These are phyloP conservation scores for Xylaria sp. DNA, from an alignment of 2,329 filamentous ascomycete genomes.

Conservation along the genomic window DNA sequence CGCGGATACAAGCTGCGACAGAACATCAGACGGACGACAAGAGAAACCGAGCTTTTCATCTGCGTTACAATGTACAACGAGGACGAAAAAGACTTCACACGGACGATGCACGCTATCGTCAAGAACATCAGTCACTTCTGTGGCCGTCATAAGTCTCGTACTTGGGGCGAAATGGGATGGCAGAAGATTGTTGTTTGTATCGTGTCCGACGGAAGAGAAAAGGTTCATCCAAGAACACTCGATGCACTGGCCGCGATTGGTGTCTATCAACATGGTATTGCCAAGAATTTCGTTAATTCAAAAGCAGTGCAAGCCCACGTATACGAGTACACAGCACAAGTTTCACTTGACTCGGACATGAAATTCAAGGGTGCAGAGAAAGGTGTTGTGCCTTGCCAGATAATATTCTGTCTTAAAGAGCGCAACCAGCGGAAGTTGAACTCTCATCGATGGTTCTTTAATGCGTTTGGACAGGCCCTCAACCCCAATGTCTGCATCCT, in stretches of 20 bases:
- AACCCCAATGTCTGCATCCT: conserved; percentile 97
- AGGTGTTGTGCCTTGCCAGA: conserved; percentile 95
- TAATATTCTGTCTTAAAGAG: conserved; percentile 98
- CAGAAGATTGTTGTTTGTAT: conserved; percentile 99
- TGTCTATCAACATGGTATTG: conserved; percentile 97
- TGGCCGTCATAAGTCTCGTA: conserved; percentile 88
- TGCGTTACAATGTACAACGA: conserved; percentile 99
- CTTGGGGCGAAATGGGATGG: conserved; percentile 98
- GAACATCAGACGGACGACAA: conserved; percentile 86
- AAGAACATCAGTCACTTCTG: conserved; percentile 99
- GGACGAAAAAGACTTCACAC: conserved; percentile 92
- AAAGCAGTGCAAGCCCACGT: conserved; percentile 95
- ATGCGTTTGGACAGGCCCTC: conserved; percentile 89
- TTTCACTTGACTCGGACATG: conserved; percentile 91
- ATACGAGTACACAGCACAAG: conserved; percentile 98
- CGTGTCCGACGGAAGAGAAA: conserved; percentile 87
- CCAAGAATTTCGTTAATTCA: conserved; percentile 97
- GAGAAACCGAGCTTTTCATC: conserved; percentile 94
- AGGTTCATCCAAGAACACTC: conserved; percentile 90
- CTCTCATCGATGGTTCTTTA: conserved; percentile 99
- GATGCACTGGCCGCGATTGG: conserved; percentile 96
- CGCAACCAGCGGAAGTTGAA: conserved; percentile 98
- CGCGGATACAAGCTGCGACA: conserved; percentile 92
- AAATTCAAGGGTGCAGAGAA: conserved; percentile 99
- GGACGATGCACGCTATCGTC: conserved; percentile 95